A percentile compares a stretch with the other conserved stretches of the same genome.
These are phyloP conservation scores for Eucalyptus pauciflora DNA, from an alignment of 345 rosid genomes.

Conservation along the genomic window DNA sequence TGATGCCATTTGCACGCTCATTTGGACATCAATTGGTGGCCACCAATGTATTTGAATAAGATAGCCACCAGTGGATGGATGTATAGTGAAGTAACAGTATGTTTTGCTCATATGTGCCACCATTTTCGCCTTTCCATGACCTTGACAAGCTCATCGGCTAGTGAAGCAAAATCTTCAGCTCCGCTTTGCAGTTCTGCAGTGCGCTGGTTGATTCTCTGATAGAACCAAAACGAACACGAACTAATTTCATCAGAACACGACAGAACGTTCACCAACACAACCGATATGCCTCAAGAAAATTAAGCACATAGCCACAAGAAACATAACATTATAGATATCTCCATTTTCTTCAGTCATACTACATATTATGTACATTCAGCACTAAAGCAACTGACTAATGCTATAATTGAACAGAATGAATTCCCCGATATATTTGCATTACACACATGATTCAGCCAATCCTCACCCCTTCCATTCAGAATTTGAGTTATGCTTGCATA, in stretches of 20 bases:
- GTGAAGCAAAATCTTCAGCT: conserved; percentile 71
- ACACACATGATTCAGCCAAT: not conserved
- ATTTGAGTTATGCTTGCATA: not conserved
- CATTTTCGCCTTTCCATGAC: conserved; percentile 83
- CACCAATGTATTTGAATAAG: not conserved
- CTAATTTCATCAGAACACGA: not conserved
- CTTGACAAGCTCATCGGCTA: conserved; percentile 72
- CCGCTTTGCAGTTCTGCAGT: conserved; percentile 73
- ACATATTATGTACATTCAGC: not conserved
- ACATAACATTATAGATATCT: not conserved
- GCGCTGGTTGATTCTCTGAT: conserved; percentile 52
- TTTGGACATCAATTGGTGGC: not conserved
- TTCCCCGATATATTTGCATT: not conserved
- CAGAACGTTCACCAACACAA: not conserved
- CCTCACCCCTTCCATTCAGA: not conserved
- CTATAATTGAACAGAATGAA: not conserved
- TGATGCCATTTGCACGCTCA: not conserved
- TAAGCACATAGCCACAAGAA: not conserved
- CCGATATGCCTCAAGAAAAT: not conserved
- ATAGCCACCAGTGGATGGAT: not conserved
- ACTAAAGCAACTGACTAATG: not conserved
- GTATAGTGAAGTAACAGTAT: not conserved
- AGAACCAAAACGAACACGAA: not conserved
- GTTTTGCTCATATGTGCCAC: conserved; percentile 31
- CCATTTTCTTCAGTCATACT: not conserved